These are phyloP conservation scores for Anthracocystis setariae DNA, from an alignment of 1,284 basidiomycete species.

Conservation along the genomic window DNA sequence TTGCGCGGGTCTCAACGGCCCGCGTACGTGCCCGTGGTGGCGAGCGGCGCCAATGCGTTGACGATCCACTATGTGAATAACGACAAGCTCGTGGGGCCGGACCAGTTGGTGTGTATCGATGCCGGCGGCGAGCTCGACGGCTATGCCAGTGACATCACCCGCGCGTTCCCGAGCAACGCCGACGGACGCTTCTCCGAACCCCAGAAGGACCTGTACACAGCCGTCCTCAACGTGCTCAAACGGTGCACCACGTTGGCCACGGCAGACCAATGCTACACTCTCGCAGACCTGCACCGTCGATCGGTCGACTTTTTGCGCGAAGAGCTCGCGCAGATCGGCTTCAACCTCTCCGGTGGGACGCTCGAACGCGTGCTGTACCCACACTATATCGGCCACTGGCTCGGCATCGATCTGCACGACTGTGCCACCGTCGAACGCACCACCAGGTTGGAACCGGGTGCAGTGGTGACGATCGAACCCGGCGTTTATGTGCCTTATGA, in stretches of 20 bases:
- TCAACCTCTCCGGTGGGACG: conserved; percentile 74
- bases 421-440: conserved; percentile 55
- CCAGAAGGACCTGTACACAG: conserved; percentile 88
- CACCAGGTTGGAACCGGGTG: conserved; percentile 52
- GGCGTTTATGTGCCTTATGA: conserved; percentile 65
- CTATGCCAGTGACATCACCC: conserved; percentile 95
- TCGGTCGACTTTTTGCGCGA: conserved; percentile 77
- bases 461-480: conserved; percentile 65
- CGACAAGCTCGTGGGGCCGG: conserved; percentile 45
- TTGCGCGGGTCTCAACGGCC: conserved; percentile 59
- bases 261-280: conserved; percentile 72
- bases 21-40: conserved; percentile 66
- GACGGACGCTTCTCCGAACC: conserved; percentile 75
- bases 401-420: conserved; percentile 75
- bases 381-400: conserved; percentile 85
- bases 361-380: conserved; percentile 83
- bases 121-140: conserved; percentile 73
- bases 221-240: conserved; percentile 81
- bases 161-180: conserved; percentile 80
- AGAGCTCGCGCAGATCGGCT: conserved; percentile 83
- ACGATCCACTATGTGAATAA: conserved; percentile 65
- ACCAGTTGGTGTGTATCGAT: conserved; percentile 63
- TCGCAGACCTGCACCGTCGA: conserved; percentile 82
- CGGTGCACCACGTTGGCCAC: conserved; percentile 71
- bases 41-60: conserved; percentile 57